A percentile compares a stretch with the other conserved stretches of the same genome.
Evolutionary conservation across 768 basidiomycete species (phyloP).

Genomic region (Amylocystis lapponica): DNA sequence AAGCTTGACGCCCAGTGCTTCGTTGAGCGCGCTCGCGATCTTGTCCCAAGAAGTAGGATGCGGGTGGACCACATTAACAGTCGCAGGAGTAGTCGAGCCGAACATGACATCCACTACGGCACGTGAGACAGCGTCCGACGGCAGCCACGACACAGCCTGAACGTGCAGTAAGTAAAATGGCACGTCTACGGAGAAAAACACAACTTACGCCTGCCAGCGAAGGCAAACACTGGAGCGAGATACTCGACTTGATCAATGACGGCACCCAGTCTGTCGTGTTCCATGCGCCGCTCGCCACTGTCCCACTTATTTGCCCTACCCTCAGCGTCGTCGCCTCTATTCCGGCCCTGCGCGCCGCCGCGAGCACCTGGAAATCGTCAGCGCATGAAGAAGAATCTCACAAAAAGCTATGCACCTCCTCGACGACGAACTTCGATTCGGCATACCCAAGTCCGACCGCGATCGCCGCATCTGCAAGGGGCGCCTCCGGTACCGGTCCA

Average conservation of each 20-base stretch:
- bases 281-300: slow-evolving; percentile 24
- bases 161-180: background rate
- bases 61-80: slow-evolving; percentile 16
- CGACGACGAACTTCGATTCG: slow-evolving; percentile 40
- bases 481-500: slow-evolving; percentile 21
- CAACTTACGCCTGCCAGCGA: slow-evolving; percentile 5
- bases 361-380: slow-evolving; percentile 9
- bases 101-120: slow-evolving; percentile 9
- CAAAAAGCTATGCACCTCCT: slow-evolving; percentile 34
- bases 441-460: slow-evolving; percentile 35
- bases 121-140: slow-evolving; percentile 11
- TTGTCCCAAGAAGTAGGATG: slow-evolving; percentile 7
- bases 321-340: slow-evolving; percentile 28
- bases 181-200: background rate
- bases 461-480: slow-evolving; percentile 18
- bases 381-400: too few species aligned
- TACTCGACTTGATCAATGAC: slow-evolving; percentile 25
- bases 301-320: slow-evolving; percentile 28
- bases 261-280: slow-evolving; percentile 29
- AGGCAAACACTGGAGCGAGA: slow-evolving; percentile 8
- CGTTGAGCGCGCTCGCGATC: background rate
- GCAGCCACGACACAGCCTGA: slow-evolving; percentile 12
- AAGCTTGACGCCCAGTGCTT: background rate
- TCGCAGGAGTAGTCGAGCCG: slow-evolving; percentile 2
- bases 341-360: slow-evolving; percentile 19